Evolutionary conservation across 148 eudicot genomes (phyloP).

Genomic region (Nepenthes gracilis): DNA sequence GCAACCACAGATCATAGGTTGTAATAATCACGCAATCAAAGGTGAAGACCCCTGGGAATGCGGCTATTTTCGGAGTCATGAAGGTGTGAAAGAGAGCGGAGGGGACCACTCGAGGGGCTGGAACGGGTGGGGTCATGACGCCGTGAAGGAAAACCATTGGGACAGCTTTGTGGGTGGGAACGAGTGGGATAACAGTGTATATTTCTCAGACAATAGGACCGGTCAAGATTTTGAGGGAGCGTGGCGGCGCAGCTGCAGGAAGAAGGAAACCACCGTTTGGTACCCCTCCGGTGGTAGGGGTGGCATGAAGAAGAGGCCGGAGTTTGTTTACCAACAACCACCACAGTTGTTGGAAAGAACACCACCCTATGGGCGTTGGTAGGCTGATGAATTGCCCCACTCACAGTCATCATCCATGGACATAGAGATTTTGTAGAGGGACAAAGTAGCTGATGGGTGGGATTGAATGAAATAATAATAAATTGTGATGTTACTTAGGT

Average conservation of each 20-base stretch:
- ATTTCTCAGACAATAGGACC: neutral
- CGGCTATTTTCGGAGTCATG: slow-evolving; percentile 1
- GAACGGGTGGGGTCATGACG: slow-evolving; percentile 2
- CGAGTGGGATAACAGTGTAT: neutral
- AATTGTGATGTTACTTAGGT: too few relatives aligned
- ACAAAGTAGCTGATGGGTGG: too few relatives aligned
- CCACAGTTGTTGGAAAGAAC: slow-evolving; percentile 1
- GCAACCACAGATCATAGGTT: neutral
- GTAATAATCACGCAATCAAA: neutral
- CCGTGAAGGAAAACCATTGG: neutral
- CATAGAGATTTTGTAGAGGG: too few relatives aligned
- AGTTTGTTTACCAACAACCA: neutral
- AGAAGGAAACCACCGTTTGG: neutral
- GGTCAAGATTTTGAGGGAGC: too few relatives aligned
- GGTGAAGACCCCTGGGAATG: neutral
- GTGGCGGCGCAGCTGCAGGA: neutral
- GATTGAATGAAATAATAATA: too few relatives aligned
- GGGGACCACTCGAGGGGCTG: neutral
- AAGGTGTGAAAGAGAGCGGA: neutral
- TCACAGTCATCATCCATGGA: too few relatives aligned
- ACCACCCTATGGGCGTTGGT: slow-evolving; percentile 8
- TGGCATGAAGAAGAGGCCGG: neutral
- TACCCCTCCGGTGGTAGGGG: neutral
- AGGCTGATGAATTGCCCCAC: neutral
- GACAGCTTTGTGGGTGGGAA: neutral